Conservation (phyloP, 345 rosid genomes). For the Arabidopsis suecica region DNA sequence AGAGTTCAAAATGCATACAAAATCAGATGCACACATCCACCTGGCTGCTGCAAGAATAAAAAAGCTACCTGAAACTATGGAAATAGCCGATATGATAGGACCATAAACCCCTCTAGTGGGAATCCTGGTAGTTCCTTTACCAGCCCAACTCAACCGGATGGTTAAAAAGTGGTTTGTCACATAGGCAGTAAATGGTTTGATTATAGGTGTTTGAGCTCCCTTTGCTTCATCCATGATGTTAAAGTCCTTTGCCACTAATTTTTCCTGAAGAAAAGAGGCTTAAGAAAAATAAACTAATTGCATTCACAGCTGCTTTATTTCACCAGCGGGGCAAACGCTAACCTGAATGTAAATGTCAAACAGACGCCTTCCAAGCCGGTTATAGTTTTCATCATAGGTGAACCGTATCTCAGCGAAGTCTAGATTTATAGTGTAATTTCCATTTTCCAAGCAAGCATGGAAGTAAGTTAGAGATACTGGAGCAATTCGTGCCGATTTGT, state of each 20-base stretch:
- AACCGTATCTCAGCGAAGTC: slow-evolving; percentile 70
- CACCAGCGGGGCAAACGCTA: slow-evolving; percentile 18
- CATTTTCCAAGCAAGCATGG: slow-evolving; percentile 68
- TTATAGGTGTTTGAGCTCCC: slow-evolving; percentile 50
- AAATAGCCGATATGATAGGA: slow-evolving; percentile 64
- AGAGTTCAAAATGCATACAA: slow-evolving; percentile 20
- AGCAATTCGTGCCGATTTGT: slow-evolving; percentile 56
- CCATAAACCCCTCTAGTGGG: slow-evolving; percentile 61
- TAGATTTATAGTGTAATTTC: slow-evolving; percentile 56
- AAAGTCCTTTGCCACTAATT: slow-evolving; percentile 56
- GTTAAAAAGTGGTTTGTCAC: slow-evolving; percentile 52
- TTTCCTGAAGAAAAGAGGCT: slow-evolving; percentile 47
- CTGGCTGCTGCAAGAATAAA: slow-evolving; percentile 8
- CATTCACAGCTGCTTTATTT: not conserved
- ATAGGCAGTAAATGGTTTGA: slow-evolving; percentile 40
- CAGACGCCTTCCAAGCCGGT: slow-evolving; percentile 63
- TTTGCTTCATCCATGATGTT: slow-evolving; percentile 57
- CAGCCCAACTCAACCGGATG: slow-evolving; percentile 62
- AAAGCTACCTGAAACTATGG: slow-evolving; percentile 53
- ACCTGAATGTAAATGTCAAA: slow-evolving; percentile 75
- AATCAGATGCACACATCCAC: slow-evolving; percentile 3
- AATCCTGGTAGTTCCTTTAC: slow-evolving; percentile 63
- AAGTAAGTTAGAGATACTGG: slow-evolving; percentile 73
- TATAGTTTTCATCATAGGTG: slow-evolving; percentile 52
- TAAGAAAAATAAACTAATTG: slow-evolving; percentile 25